Evolutionary conservation across 257 asterid genomes (phyloP).

Genomic region (Osmanthus fragrans): DNA sequence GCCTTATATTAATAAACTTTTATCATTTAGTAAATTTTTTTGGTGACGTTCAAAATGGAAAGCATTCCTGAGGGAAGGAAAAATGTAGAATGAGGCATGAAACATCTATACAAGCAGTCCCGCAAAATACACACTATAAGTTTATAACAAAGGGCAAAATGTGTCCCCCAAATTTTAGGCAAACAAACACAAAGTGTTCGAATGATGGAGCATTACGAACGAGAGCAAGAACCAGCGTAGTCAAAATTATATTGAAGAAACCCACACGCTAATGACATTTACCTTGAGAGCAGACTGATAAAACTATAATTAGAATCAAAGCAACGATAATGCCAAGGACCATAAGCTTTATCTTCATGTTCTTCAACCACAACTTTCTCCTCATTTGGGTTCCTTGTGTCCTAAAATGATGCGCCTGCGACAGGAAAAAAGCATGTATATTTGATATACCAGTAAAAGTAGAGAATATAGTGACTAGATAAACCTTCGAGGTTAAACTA

Average conservation of each 20-base stretch:
- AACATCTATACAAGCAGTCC: not conserved
- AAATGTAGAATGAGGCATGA: too few relatives aligned
- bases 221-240: not conserved
- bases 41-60: not conserved
- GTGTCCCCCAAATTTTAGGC: not conserved
- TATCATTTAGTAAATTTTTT: not conserved
- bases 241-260: not conserved
- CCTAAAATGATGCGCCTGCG: not conserved
- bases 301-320: constrained; percentile 1
- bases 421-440: not conserved
- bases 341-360: not conserved
- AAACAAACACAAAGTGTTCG: not conserved
- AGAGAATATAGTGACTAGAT: not conserved
- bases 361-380: not conserved
- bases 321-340: not conserved
- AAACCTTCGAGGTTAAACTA: not conserved
- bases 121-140: not conserved
- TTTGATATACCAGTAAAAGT: not conserved
- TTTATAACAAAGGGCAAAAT: not conserved
- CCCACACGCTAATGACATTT: not conserved
- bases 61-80: not conserved
- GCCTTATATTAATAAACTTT: not conserved
- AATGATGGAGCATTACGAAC: not conserved
- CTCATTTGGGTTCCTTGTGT: not conserved
- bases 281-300: not conserved